Percentiles rank a stretch among this genome's conserved stretches.
Evolutionary conservation across 2,329 filamentous ascomycete genomes (phyloP).

Genomic region (Mycosphaerella sp.): DNA sequence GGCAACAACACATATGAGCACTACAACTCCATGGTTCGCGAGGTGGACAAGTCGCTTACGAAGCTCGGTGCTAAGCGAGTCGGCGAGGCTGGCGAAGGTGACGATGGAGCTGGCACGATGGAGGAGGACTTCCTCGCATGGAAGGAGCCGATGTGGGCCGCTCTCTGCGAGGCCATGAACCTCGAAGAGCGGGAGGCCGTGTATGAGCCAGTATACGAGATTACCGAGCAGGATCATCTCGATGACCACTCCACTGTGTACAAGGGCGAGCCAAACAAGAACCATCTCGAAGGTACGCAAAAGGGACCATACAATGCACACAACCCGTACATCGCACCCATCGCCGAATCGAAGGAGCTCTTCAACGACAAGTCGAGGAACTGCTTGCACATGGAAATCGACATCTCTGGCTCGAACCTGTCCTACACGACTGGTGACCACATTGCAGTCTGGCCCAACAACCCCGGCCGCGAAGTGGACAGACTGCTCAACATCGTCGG

Average conservation of each 20-base stretch:
- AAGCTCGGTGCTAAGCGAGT: constrained; percentile 80
- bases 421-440: constrained; percentile 96
- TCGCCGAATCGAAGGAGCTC: constrained; percentile 81
- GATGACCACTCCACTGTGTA: constrained; percentile 76
- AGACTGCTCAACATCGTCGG: constrained; percentile 76
- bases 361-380: constrained; percentile 87
- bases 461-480: constrained; percentile 86
- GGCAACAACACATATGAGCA: constrained; percentile 99
- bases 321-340: constrained; percentile 81
- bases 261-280: constrained; percentile 74
- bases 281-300: constrained; percentile 76
- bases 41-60: constrained; percentile 72
- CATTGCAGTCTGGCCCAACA: constrained; percentile 95
- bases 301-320: constrained; percentile 93
- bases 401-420: constrained; percentile 81
- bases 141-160: constrained; percentile 99
- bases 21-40: constrained; percentile 98
- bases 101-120: constrained; percentile 98
- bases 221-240: constrained; percentile 63
- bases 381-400: constrained; percentile 93
- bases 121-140: constrained; percentile 98
- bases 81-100: constrained; percentile 85
- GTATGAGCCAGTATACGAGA: constrained; percentile 86
- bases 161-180: constrained; percentile 73
- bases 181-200: constrained; percentile 92